A percentile compares a stretch with the other conserved stretches of the same genome.
Conservation (phyloP, 352 stramenopile species). For the Globisporangium solare region DNA sequence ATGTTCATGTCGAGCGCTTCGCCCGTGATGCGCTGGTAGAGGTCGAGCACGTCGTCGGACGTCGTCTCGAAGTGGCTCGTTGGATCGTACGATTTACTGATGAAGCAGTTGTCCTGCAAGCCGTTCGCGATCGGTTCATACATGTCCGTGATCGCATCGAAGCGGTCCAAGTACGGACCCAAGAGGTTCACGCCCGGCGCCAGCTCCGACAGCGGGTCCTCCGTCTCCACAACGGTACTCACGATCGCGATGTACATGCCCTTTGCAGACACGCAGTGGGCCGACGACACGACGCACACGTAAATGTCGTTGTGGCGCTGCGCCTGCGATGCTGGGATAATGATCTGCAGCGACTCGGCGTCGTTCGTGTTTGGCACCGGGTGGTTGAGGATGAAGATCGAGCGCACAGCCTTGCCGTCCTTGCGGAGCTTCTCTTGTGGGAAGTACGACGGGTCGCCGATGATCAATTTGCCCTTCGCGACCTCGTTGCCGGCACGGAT, state of each 20-base stretch:
- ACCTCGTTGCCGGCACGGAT: conserved; percentile 91
- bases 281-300: conserved; percentile 94
- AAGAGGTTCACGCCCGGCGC: conserved; percentile 93
- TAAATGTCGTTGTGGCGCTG: conserved; percentile 98
- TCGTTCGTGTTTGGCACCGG: conserved; percentile 97
- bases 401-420: conserved; percentile 95
- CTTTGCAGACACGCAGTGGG: conserved; percentile 92
- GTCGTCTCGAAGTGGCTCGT: conserved; percentile 98
- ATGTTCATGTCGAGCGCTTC: conserved; percentile 98
- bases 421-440: conserved; percentile 88
- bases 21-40: conserved; percentile 98
- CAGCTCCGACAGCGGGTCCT: conserved; percentile 94
- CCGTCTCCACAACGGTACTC: conserved; percentile 96
- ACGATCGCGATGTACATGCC: conserved; percentile 99
- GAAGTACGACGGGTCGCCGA: conserved; percentile 99
- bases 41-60: conserved; percentile 94
- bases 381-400: conserved; percentile 99
- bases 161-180: conserved; percentile 95
- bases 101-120: conserved; percentile 95
- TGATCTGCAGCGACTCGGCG: conserved; percentile 97
- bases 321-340: conserved; percentile 96
- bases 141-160: conserved; percentile 95
- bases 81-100: conserved; percentile 92
- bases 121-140: conserved; percentile 93
- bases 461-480: conserved; percentile 96